Evolutionary conservation across 1,139 yeast genomes (phyloP).

Genomic region (Candida glucosophila): DNA sequence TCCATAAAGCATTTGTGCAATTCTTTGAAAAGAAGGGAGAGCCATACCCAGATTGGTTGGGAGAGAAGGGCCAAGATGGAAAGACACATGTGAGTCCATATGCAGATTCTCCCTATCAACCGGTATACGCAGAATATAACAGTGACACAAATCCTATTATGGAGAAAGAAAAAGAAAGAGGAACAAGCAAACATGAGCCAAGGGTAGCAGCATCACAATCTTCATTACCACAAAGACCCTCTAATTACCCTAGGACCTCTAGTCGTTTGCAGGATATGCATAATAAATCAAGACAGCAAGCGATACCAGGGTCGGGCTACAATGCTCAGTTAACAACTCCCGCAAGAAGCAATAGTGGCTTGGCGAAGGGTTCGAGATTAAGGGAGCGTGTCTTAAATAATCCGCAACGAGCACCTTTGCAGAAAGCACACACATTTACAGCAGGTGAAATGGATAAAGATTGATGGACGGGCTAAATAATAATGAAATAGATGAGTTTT

Average conservation of each 20-base stretch:
- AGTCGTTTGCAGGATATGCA: conserved; percentile 36
- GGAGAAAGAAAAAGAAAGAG: conserved; percentile 3
- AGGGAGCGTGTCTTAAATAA: conserved; percentile 29
- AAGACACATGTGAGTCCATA: conserved; percentile 1
- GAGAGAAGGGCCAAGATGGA: conserved; percentile 13
- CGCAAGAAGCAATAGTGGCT: conserved; percentile 18
- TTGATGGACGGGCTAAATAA: too few relatives aligned
- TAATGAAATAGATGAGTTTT: too few relatives aligned
- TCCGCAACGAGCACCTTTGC: too few relatives aligned
- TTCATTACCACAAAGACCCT: conserved; percentile 5
- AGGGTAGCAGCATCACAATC: conserved; percentile 3
- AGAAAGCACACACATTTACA: neutral
- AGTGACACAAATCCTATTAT: conserved; percentile 9
- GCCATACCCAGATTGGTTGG: conserved; percentile 41
- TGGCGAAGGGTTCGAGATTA: conserved; percentile 25
- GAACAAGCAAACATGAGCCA: conserved; percentile 4
- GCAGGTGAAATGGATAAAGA: too few relatives aligned
- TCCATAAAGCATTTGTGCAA: conserved; percentile 38
- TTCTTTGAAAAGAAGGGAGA: conserved; percentile 25
- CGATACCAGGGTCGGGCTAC: conserved; percentile 29
- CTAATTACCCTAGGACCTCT: conserved; percentile 26
- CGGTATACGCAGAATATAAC: conserved; percentile 18
- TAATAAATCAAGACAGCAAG: conserved; percentile 34
- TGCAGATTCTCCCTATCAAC: conserved; percentile 16
- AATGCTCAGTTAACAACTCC: conserved; percentile 15